phyloP scores from a whole-genome alignment of 495 filamentous ascomycete genomes.

The Cudoniella acicularis region DNA sequence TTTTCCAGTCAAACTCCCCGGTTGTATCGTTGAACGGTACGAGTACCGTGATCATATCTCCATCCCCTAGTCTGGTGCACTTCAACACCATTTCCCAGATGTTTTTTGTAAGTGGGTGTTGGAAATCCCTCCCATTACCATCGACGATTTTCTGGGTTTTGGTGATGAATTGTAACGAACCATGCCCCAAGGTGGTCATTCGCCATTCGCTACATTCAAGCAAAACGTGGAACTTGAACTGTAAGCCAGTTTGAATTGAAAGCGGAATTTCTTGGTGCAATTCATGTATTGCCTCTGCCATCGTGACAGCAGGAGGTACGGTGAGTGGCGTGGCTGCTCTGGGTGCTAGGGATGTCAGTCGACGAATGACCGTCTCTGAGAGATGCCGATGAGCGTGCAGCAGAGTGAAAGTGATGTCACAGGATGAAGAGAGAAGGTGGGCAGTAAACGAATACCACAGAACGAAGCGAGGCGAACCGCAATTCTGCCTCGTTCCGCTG shows the following conservation, averaged over 20 bases:
- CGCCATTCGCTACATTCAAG: not conserved
- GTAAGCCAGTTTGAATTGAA: not conserved
- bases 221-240: not conserved
- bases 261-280: not conserved
- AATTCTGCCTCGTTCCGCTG: too few relatives aligned
- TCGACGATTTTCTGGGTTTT: not conserved
- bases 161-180: not conserved
- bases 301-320: too few relatives aligned
- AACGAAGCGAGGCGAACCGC: too few relatives aligned
- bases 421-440: too few relatives aligned
- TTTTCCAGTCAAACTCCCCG: not conserved
- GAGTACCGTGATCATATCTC: not conserved
- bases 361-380: too few relatives aligned
- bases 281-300: too few relatives aligned
- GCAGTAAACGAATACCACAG: too few relatives aligned
- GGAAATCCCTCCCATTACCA: not conserved
- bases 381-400: too few relatives aligned
- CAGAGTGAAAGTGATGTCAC: too few relatives aligned
- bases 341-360: too few relatives aligned
- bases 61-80: not conserved
- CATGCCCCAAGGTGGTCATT: not conserved
- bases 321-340: too few relatives aligned
- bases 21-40: not conserved
- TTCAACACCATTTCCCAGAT: not conserved
- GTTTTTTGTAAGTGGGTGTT: not conserved